Evolutionary conservation across 371 early-diverging fungal genomes (phyloP).

Genomic region (Sporodiniella umbellata): DNA sequence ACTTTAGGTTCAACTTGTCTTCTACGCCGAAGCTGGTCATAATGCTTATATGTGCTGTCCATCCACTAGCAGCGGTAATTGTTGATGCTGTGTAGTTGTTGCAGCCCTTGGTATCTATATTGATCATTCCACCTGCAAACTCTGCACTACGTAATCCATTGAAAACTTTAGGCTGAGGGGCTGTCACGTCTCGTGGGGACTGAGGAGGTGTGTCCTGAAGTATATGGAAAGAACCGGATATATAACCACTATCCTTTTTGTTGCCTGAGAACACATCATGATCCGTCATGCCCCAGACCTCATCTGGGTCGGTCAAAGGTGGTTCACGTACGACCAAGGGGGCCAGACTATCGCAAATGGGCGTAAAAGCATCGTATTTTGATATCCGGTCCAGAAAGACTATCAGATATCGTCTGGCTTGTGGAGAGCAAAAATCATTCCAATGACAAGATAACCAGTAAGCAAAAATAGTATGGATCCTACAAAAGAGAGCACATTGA

Average conservation of each 20-base stretch:
- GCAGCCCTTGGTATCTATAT: conserved; percentile 14
- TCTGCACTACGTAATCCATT: conserved; percentile 23
- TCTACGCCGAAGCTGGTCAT: conserved; percentile 25
- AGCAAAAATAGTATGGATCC: conserved; percentile 43
- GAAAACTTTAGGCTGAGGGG: conserved; percentile 8
- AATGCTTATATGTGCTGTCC: conserved; percentile 28
- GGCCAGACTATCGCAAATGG: conserved; percentile 38
- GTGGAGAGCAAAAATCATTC: conserved; percentile 50
- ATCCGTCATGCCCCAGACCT: conserved; percentile 41
- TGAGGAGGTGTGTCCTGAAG: not conserved
- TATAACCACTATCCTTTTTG: conserved; percentile 48
- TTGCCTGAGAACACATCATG: conserved; percentile 9
- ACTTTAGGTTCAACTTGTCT: conserved; percentile 26
- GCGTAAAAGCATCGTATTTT: conserved; percentile 29
- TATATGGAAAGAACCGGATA: conserved; percentile 21
- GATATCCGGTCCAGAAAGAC: conserved; percentile 41
- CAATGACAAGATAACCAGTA: conserved; percentile 53
- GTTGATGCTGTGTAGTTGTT: conserved; percentile 9
- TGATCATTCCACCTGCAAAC: conserved; percentile 40
- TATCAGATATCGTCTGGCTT: conserved; percentile 45
- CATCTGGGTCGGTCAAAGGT: conserved; percentile 40
- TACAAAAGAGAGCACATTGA: conserved; percentile 18
- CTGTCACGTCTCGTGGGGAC: not conserved
- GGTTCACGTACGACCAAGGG: conserved; percentile 42
- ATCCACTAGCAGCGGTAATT: conserved; percentile 17